phyloP scores from a whole-genome alignment of 2,329 filamentous ascomycete species.

The Verticillium isaacii region DNA sequence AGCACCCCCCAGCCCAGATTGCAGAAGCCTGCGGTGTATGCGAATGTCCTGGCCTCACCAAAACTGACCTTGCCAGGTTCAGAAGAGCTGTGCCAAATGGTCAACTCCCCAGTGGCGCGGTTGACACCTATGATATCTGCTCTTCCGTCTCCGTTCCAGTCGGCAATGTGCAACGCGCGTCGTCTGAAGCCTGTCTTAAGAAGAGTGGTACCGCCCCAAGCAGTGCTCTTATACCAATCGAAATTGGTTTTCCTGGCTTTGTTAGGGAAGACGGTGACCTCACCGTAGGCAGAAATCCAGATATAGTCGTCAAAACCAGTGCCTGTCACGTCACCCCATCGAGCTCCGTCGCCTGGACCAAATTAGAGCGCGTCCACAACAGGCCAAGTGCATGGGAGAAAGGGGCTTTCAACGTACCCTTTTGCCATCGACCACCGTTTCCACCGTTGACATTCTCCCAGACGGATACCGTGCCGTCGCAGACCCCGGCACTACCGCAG shows the following conservation, averaged over 20 bases:
- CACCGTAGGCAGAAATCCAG: slow-evolving; percentile 6
- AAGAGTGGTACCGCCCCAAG: not conserved
- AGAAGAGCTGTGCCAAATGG: not conserved
- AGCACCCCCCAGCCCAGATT: slow-evolving; percentile 17
- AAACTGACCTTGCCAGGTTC: not conserved
- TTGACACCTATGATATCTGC: slow-evolving; percentile 1
- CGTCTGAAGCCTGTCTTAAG: slow-evolving; percentile 1
- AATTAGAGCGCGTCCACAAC: not conserved
- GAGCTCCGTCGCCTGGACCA: slow-evolving; percentile 5
- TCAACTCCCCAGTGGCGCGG: not conserved
- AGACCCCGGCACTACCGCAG: not conserved
- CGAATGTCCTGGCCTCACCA: not conserved
- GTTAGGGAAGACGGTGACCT: not conserved
- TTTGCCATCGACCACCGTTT: slow-evolving; percentile 10
- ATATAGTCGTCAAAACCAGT: slow-evolving; percentile 15
- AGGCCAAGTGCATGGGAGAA: too few species aligned
- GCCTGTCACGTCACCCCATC: slow-evolving; percentile 11
- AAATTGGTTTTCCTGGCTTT: not conserved
- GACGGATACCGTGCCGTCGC: not conserved
- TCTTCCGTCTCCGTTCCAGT: slow-evolving; percentile 3
- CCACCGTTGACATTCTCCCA: slow-evolving; percentile 13
- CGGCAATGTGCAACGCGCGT: slow-evolving; percentile 3
- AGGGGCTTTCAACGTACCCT: not conserved
- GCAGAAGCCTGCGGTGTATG: slow-evolving; percentile 11
- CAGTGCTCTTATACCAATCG: not conserved